Conservation (phyloP, 2,329 filamentous ascomycete genomes). For the Remersonia thermophila region DNA sequence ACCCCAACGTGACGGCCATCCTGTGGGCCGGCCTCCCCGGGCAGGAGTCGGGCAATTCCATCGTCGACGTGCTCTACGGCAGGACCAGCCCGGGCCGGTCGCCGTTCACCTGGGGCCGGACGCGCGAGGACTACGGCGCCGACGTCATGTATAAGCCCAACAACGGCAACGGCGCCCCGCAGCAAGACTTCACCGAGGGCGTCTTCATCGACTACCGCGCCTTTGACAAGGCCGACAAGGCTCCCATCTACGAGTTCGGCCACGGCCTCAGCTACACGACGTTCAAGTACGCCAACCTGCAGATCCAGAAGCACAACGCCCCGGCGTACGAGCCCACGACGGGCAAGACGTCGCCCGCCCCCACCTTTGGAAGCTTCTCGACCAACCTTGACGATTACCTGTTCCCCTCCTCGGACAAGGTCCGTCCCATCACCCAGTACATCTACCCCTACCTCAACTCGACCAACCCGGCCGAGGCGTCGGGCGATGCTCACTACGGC, state of each 20-base stretch:
- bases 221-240: conserved; percentile 54
- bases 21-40: conserved; percentile 73
- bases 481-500: conserved; percentile 48
- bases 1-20: conserved; percentile 71
- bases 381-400: conserved; percentile 52
- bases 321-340: conserved; percentile 44
- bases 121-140: conserved; percentile 54
- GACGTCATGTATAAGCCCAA: conserved; percentile 57
- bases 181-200: conserved; percentile 64
- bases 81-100: conserved; percentile 66
- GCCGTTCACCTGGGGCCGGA: conserved; percentile 67
- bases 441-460: conserved; percentile 65
- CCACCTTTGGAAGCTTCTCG: conserved; percentile 51
- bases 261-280: conserved; percentile 71
- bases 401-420: too few relatives aligned
- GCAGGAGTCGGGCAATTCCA: conserved; percentile 69
- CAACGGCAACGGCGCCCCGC: conserved; percentile 53
- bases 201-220: conserved; percentile 71
- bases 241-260: conserved; percentile 70
- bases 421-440: conserved; percentile 40
- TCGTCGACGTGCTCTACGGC: conserved; percentile 76
- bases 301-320: conserved; percentile 38
- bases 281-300: conserved; percentile 61
- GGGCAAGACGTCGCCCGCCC: conserved; percentile 51
- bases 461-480: conserved; percentile 40